These are phyloP conservation scores for Raffaelea ambrosiae DNA, from an alignment of 2,329 filamentous ascomycete genomes.

Conservation along the genomic window DNA sequence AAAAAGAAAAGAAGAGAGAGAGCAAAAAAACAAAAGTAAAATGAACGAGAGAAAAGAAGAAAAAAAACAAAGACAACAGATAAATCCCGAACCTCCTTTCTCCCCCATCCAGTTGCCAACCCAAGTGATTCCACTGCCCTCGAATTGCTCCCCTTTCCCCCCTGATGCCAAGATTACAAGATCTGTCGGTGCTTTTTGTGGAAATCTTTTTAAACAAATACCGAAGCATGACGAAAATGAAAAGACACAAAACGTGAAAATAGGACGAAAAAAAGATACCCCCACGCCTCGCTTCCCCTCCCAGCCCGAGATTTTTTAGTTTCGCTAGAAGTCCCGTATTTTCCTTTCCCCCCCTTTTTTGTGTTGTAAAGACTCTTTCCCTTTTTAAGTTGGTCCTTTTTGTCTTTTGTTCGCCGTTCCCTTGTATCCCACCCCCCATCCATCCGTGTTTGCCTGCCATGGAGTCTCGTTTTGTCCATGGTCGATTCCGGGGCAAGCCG, in stretches of 20 bases:
- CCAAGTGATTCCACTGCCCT: no score
- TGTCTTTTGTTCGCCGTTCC: neutral
- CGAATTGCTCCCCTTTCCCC: neutral
- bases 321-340: neutral
- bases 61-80: constrained; percentile 8
- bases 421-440: neutral
- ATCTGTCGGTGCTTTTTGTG: neutral
- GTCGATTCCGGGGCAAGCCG: no score
- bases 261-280: constrained; percentile 8
- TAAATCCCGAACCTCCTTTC: neutral
- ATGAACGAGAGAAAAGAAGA: constrained; percentile 6
- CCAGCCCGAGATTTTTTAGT: constrained; percentile 3
- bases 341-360: neutral
- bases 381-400: neutral
- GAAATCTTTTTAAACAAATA: constrained; percentile 1
- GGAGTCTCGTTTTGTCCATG: no score
- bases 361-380: neutral
- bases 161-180: constrained; percentile 1
- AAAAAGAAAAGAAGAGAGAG: constrained; percentile 10
- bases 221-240: constrained; percentile 7
- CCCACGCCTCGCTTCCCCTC: constrained; percentile 12
- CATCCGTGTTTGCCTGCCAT: no score
- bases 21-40: no score
- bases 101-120: neutral
- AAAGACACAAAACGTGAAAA: no score